Evolutionary conservation across 2,329 filamentous ascomycete species (phyloP).

Genomic region (Hypoxylon sp.): DNA sequence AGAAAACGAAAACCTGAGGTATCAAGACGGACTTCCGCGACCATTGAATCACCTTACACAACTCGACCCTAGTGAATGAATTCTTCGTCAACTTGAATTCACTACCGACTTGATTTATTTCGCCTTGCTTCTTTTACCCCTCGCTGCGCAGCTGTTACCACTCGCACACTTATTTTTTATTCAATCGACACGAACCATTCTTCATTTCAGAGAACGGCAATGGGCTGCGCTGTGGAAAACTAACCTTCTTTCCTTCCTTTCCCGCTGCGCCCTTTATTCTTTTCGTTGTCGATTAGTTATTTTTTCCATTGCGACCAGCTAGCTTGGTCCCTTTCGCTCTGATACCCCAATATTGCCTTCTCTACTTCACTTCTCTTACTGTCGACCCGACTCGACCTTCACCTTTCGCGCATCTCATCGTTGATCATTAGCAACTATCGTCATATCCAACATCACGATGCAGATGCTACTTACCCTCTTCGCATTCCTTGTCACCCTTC

Average conservation of each 20-base stretch:
- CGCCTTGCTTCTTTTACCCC: too few species aligned
- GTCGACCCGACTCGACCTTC: too few species aligned
- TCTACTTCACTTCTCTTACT: too few species aligned
- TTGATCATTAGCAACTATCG: constrained; percentile 12
- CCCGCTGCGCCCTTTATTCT: constrained; percentile 18
- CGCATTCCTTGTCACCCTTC: constrained; percentile 21
- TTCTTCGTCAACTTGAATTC: too few species aligned
- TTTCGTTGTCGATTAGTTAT: constrained; percentile 28
- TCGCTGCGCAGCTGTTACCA: too few species aligned
- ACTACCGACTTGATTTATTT: too few species aligned
- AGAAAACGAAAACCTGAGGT: background rate
- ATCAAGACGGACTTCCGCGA: constrained; percentile 19
- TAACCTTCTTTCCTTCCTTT: constrained; percentile 28
- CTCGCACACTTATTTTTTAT: background rate
- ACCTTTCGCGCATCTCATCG: constrained; percentile 12
- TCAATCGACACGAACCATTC: constrained; percentile 21
- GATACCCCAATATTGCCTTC: constrained; percentile 35
- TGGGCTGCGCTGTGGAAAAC: constrained; percentile 25
- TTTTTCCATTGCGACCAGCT: constrained; percentile 26
- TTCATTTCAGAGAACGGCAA: constrained; percentile 18
- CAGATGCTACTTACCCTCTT: constrained; percentile 35
- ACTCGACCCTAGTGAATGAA: too few species aligned
- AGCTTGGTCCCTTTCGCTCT: constrained; percentile 36
- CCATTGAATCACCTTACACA: constrained; percentile 28
- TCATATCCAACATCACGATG: constrained; percentile 5